Conservation (phyloP, 2,329 filamentous ascomycete species). For the Tympanopsis confertula region DNA sequence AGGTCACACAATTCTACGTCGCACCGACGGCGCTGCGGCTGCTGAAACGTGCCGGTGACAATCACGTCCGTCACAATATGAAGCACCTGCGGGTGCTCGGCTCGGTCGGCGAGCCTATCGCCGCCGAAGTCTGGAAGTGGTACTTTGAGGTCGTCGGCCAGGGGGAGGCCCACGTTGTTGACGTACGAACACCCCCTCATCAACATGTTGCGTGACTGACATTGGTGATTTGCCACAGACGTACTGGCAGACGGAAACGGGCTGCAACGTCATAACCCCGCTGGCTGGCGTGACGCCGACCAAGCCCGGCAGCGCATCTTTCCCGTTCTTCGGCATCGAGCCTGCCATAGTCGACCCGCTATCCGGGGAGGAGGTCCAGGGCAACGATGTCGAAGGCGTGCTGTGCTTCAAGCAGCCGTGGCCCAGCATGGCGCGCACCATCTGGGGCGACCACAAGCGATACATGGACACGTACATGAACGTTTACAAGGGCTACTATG, state of each 20-base stretch:
- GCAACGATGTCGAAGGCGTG: slow-evolving; percentile 95
- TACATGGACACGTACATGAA: slow-evolving; percentile 99
- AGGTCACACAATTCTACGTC: slow-evolving; percentile 96
- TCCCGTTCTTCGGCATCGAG: slow-evolving; percentile 97
- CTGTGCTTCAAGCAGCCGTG: slow-evolving; percentile 94
- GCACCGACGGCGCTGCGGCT: slow-evolving; percentile 86
- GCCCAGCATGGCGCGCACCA: slow-evolving; percentile 96
- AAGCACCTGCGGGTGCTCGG: slow-evolving; percentile 70
- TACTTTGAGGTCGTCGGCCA: slow-evolving; percentile 93
- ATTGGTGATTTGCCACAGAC: slow-evolving; percentile 43
- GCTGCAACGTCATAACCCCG: slow-evolving; percentile 89
- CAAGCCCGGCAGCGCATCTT: slow-evolving; percentile 88
- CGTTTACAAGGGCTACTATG: slow-evolving; percentile 96
- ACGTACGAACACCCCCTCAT: slow-evolving; percentile 49
- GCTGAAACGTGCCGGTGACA: slow-evolving; percentile 87
- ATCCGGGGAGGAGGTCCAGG: slow-evolving; percentile 81
- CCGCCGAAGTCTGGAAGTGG: slow-evolving; percentile 98
- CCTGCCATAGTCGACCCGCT: slow-evolving; percentile 95
- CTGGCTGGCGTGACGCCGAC: slow-evolving; percentile 87
- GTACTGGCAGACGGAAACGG: slow-evolving; percentile 99
- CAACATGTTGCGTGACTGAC: slow-evolving; percentile 6
- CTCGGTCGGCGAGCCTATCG: slow-evolving; percentile 94
- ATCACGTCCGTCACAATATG: slow-evolving; percentile 85
- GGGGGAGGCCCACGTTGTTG: slow-evolving; percentile 83
- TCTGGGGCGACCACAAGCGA: slow-evolving; percentile 94